Evolutionary conservation across 495 filamentous ascomycete genomes (phyloP).

Genomic region (Hapsidospora chrysogenum): DNA sequence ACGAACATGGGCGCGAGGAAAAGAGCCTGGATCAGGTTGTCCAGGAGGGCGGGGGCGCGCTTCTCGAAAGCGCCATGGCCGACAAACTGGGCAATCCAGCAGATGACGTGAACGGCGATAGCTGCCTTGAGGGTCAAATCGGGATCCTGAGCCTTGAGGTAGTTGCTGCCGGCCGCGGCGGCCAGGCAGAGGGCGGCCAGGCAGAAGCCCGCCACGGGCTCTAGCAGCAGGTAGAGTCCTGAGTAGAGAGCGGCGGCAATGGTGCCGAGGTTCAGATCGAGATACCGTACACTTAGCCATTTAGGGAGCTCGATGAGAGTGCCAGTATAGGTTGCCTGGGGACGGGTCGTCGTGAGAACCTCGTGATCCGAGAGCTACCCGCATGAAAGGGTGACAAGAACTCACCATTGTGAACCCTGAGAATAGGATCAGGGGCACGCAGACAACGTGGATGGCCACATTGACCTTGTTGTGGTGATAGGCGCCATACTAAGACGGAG

Average conservation of each 20-base stretch:
- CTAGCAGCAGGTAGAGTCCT: slow-evolving; percentile 75
- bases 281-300: slow-evolving; percentile 51
- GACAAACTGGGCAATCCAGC: slow-evolving; percentile 78
- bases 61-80: slow-evolving; percentile 86
- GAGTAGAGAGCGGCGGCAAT: slow-evolving; percentile 53
- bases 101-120: slow-evolving; percentile 45
- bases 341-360: neutral
- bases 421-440: slow-evolving; percentile 72
- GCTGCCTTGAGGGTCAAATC: slow-evolving; percentile 53
- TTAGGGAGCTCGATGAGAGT: slow-evolving; percentile 53
- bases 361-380: no score
- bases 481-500: slow-evolving; percentile 58
- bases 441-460: slow-evolving; percentile 75
- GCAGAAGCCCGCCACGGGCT: slow-evolving; percentile 72
- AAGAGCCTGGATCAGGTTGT: slow-evolving; percentile 80
- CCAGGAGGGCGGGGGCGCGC: slow-evolving; percentile 71
- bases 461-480: slow-evolving; percentile 90
- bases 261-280: slow-evolving; percentile 69
- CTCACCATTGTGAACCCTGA: slow-evolving; percentile 64
- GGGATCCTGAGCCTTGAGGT: slow-evolving; percentile 51
- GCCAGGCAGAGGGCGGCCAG: slow-evolving; percentile 57
- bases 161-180: slow-evolving; percentile 56
- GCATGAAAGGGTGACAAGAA: slow-evolving; percentile 2
- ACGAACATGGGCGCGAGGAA: slow-evolving; percentile 97
- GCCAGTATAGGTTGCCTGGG: slow-evolving; percentile 61